phyloP scores from a whole-genome alignment of 31 red algal species.

The Odonthalia washingtoniensis region DNA sequence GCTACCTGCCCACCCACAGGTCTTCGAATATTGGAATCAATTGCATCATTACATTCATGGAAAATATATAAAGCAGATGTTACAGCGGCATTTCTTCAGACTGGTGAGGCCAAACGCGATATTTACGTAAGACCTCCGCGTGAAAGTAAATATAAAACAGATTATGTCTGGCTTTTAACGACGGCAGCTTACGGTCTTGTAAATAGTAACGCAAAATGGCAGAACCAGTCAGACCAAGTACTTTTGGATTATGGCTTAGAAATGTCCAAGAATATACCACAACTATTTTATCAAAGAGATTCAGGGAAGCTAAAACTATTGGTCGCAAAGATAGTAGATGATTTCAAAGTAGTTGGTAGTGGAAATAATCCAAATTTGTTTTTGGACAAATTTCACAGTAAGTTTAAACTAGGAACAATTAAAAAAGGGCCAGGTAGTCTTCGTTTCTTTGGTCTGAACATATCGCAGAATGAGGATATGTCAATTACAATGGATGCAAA shows the following conservation, averaged over 20 bases:
- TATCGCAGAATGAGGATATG: neutral
- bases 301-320: slow-evolving; percentile 2
- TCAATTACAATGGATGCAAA: slow-evolving; percentile 22
- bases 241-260: neutral
- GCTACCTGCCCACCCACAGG: slow-evolving; percentile 41
- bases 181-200: no score
- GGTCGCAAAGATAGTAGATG: slow-evolving; percentile 5
- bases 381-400: neutral
- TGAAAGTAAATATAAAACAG: neutral
- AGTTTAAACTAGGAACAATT: neutral
- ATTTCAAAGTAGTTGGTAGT: neutral
- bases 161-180: neutral
- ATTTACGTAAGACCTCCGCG: neutral
- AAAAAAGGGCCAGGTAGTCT: slow-evolving; percentile 8
- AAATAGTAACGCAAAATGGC: no score
- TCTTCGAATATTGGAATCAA: slow-evolving; percentile 42
- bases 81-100: slow-evolving; percentile 47
- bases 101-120: slow-evolving; percentile 16
- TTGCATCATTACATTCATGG: slow-evolving; percentile 27
- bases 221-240: no score
- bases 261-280: neutral
- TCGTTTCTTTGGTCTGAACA: slow-evolving; percentile 10
- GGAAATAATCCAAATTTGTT: neutral
- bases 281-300: slow-evolving; percentile 1
- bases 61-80: slow-evolving; percentile 33